Evolutionary conservation across 2,329 filamentous ascomycete species (phyloP).

Genomic region (Basipetospora chlamydospora): DNA sequence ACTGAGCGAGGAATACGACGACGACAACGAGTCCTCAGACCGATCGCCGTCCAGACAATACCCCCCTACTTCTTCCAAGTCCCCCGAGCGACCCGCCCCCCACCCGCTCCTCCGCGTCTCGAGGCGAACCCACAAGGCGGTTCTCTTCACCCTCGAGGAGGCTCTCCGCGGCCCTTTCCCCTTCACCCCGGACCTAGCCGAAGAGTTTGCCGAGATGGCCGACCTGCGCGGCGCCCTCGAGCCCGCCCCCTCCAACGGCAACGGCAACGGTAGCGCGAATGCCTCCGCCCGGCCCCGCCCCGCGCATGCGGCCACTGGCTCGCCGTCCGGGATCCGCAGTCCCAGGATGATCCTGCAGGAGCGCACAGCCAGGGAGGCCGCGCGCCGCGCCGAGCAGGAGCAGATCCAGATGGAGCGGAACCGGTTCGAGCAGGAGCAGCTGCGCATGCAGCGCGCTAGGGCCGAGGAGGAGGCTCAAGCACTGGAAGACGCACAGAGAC

Average conservation of each 20-base stretch:
- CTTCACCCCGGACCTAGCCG: slow-evolving; percentile 71
- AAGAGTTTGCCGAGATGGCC: slow-evolving; percentile 88
- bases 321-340: slow-evolving; percentile 57
- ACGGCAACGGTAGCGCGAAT: slow-evolving; percentile 20
- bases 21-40: slow-evolving; percentile 22
- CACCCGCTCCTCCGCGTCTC: slow-evolving; percentile 53
- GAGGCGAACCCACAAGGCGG: slow-evolving; percentile 71
- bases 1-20: slow-evolving; percentile 27
- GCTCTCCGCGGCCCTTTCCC: slow-evolving; percentile 67
- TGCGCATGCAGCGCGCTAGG: slow-evolving; percentile 39
- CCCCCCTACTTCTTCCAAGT: slow-evolving; percentile 14
- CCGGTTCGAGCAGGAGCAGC: slow-evolving; percentile 45
- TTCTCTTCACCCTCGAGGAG: slow-evolving; percentile 85
- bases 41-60: slow-evolving; percentile 13
- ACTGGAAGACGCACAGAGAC: slow-evolving; percentile 39
- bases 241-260: slow-evolving; percentile 39
- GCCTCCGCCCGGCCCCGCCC: slow-evolving; percentile 25
- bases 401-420: slow-evolving; percentile 41
- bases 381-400: slow-evolving; percentile 53
- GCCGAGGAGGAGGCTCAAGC: slow-evolving; percentile 41
- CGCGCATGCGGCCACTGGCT: slow-evolving; percentile 33
- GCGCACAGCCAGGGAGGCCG: slow-evolving; percentile 61
- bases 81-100: slow-evolving; percentile 20
- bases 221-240: slow-evolving; percentile 53
- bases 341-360: slow-evolving; percentile 88